These are phyloP conservation scores for Aureobasidium melanogenum DNA, from an alignment of 2,329 filamentous ascomycete genomes.

Conservation along the genomic window DNA sequence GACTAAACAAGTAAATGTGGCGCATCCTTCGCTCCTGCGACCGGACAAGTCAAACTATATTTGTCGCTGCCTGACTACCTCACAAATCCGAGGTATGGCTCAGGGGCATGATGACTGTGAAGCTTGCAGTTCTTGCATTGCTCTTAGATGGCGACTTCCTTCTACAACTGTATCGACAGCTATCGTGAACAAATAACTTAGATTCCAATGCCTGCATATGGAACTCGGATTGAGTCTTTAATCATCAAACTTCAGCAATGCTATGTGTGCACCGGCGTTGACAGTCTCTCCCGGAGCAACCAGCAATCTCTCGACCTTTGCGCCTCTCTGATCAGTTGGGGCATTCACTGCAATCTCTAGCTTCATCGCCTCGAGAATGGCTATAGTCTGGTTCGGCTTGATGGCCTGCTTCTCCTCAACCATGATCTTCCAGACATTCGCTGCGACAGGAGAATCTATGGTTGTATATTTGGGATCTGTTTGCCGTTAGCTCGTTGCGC, in stretches of 20 bases:
- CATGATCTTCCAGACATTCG: slow-evolving; percentile 38
- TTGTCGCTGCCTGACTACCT: too few species aligned
- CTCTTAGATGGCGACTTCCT: background rate
- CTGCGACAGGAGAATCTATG: slow-evolving; percentile 36
- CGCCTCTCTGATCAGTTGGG: slow-evolving; percentile 23
- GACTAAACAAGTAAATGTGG: background rate
- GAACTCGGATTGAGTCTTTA: background rate
- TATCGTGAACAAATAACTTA: background rate
- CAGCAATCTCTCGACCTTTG: slow-evolving; percentile 33
- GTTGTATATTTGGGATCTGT: slow-evolving; percentile 28
- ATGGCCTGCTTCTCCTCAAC: slow-evolving; percentile 30
- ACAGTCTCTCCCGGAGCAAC: slow-evolving; percentile 34
- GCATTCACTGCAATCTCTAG: slow-evolving; percentile 37
- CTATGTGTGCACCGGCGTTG: slow-evolving; percentile 27
- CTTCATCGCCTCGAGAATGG: slow-evolving; percentile 40
- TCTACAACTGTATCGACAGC: background rate
- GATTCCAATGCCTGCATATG: background rate
- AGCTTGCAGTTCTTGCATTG: too few species aligned
- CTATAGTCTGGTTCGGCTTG: slow-evolving; percentile 27
- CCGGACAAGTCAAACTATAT: too few species aligned
- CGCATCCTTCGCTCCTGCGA: background rate
- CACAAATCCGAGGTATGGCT: background rate
- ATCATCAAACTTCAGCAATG: slow-evolving; percentile 17
- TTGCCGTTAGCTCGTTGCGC: background rate
- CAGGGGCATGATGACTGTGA: too few species aligned